phyloP scores from a whole-genome alignment of 169 alveolate species.

The Plasmodium chabaudi region DNA sequence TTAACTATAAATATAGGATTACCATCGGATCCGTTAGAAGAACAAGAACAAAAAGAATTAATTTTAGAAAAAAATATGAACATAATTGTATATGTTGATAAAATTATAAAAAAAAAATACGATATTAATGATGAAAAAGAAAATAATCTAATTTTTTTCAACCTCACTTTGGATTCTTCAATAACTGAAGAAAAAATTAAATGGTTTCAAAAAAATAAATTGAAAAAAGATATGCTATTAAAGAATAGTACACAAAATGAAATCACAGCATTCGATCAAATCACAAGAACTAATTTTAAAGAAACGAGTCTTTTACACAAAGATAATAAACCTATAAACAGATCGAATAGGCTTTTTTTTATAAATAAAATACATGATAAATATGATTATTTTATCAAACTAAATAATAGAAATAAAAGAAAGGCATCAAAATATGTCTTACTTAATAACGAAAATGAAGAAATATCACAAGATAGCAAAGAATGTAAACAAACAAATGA shows the following conservation, averaged over 20 bases:
- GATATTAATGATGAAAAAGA: not conserved
- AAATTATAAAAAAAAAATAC: slow-evolving; percentile 45
- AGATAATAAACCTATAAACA: too few species aligned
- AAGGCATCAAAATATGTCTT: not conserved
- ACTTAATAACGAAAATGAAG: not conserved
- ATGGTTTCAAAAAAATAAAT: slow-evolving; percentile 54
- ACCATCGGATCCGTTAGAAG: slow-evolving; percentile 39
- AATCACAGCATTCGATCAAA: not conserved
- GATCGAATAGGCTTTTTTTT: too few species aligned
- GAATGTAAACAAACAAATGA: too few species aligned
- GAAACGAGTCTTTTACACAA: too few species aligned
- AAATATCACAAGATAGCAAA: not conserved
- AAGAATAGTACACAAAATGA: not conserved
- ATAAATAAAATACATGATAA: not conserved
- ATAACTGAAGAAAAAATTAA: slow-evolving; percentile 76
- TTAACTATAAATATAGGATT: slow-evolving; percentile 75
- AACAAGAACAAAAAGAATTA: slow-evolving; percentile 73
- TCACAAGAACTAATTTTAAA: too few species aligned
- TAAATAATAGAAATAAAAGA: not conserved
- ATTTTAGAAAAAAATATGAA: slow-evolving; percentile 73
- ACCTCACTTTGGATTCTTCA: slow-evolving; percentile 74
- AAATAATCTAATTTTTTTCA: slow-evolving; percentile 70
- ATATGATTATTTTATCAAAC: too few species aligned
- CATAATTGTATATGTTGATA: slow-evolving; percentile 75
- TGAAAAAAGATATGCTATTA: not conserved